These are phyloP conservation scores for Arthromyces matolae DNA, from an alignment of 768 basidiomycete genomes.

Conservation along the genomic window DNA sequence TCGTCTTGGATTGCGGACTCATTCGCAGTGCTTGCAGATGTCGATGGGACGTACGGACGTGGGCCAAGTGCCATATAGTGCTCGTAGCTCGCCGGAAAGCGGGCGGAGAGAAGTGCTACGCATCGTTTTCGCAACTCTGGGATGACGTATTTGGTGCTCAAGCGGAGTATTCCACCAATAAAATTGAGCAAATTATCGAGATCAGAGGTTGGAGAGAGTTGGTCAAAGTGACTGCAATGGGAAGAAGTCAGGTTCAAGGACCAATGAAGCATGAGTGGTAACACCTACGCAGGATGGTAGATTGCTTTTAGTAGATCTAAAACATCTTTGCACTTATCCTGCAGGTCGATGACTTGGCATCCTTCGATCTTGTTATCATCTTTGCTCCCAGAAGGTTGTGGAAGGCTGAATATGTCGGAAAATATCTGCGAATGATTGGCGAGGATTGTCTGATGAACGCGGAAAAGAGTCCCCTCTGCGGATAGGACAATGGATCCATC, in stretches of 20 bases:
- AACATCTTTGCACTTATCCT: constrained; percentile 46
- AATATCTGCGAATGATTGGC: constrained; percentile 63
- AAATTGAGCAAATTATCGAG: constrained; percentile 42
- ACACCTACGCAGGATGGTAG: constrained; percentile 44
- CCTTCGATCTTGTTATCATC: constrained; percentile 40
- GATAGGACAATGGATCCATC: constrained; percentile 43
- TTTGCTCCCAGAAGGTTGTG: constrained; percentile 37
- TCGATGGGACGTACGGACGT: constrained; percentile 6
- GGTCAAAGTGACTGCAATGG: constrained; percentile 37
- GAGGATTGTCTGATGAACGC: constrained; percentile 43
- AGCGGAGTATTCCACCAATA: constrained; percentile 51
- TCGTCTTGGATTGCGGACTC: constrained; percentile 4
- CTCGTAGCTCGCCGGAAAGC: constrained; percentile 37
- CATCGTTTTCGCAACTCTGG: constrained; percentile 48
- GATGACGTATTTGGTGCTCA: constrained; percentile 60
- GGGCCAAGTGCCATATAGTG: constrained; percentile 30
- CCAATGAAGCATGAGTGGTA: neutral
- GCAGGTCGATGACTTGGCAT: constrained; percentile 46
- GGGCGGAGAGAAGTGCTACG: constrained; percentile 41
- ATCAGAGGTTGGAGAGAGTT: constrained; percentile 32
- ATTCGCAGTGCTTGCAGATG: neutral
- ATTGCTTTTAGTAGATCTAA: constrained; percentile 46
- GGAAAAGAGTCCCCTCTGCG: constrained; percentile 37
- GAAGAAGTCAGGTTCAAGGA: too few relatives aligned
- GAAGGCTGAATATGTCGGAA: constrained; percentile 54